These are phyloP conservation scores for Sporobolus alterniflorus DNA, from an alignment of 202 grass and related monocot species.

Conservation along the genomic window DNA sequence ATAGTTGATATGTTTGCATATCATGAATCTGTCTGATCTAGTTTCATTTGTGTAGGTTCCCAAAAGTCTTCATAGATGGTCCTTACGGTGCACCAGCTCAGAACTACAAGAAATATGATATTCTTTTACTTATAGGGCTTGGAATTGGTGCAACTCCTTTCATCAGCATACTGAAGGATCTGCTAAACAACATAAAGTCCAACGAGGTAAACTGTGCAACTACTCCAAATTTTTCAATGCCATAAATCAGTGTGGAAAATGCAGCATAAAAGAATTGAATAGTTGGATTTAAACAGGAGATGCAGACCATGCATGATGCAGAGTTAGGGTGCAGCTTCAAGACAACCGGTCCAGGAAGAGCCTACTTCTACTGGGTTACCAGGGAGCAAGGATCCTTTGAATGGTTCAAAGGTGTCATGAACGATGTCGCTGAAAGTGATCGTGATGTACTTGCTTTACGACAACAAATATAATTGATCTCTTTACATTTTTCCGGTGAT, in stretches of 20 bases:
- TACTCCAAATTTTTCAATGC: slow-evolving; percentile 8
- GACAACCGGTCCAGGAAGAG: slow-evolving; percentile 87
- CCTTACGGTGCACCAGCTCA: slow-evolving; percentile 99
- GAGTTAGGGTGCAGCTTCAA: slow-evolving; percentile 66
- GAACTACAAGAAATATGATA: slow-evolving; percentile 99
- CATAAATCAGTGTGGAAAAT: background rate
- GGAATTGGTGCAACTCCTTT: slow-evolving; percentile 98
- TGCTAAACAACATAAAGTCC: slow-evolving; percentile 78
- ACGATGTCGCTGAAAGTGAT: slow-evolving; percentile 94
- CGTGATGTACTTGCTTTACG: slow-evolving; percentile 52
- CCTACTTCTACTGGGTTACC: slow-evolving; percentile 99
- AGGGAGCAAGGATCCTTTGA: slow-evolving; percentile 99
- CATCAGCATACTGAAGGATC: slow-evolving; percentile 99
- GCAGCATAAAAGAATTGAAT: background rate
- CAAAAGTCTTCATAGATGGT: slow-evolving; percentile 88
- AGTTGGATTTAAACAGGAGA: slow-evolving; percentile 50
- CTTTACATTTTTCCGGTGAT: background rate
- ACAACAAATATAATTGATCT: background rate
- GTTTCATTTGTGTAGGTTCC: slow-evolving; percentile 57
- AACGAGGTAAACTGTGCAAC: slow-evolving; percentile 60
- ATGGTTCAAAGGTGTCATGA: slow-evolving; percentile 99
- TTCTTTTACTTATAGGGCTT: slow-evolving; percentile 94
- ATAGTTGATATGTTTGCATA: background rate
- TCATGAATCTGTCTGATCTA: background rate
- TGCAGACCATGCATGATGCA: slow-evolving; percentile 61